Base-by-base conservation (phyloP, 768 basidiomycete species). In the Russula brevipes region DNA sequence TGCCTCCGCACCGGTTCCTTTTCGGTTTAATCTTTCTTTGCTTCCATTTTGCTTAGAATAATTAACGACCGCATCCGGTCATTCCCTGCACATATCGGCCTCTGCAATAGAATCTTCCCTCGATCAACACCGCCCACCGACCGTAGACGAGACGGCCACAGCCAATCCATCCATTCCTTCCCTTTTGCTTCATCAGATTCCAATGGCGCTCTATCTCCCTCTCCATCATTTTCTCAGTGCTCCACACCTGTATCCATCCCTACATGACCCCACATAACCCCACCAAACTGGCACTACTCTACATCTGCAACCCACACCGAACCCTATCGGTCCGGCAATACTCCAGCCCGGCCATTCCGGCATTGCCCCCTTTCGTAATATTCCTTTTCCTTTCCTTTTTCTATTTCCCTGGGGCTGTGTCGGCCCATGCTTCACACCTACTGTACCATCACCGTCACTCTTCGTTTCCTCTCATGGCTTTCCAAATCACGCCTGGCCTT, bases 21-120 rank as follows among this genome's bases (percentile, higher is more conserved):
- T 62, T 50, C 33, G 55, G 57, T 51, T 58, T 51, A 49, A 58
- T 58, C 61, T 57, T 57, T 51, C 54, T 60, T 54, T 60, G 19
- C 33, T 45, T 19, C 30, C 5, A 33, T 24, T 5, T 24, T 14
- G 33, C 46, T 45, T 56, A 57, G 47, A 24, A 38, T 19, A 46
- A 47, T 47, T 57, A 36, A 24, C 47, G 14, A 11, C 46, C 36
- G 4, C 47, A 57, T 57, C 35, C 6, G 56, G 56, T 2, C 19
- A 57, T 47, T 2, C 35, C 1, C 8, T 19, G 44, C 1, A 47
- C 45, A 47, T 47, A 57, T 56, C 54, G 41, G 41, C 24, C 24
- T 16, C 24, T 6, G 9, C n/a, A 45, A 57, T 57, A n/a, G 55
- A 57, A 57, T 14, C 45, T 57, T 47, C 56, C 56, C 56, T 57